Base-by-base conservation (phyloP, 2,329 filamentous ascomycete genomes). In the Biscogniauxia sp. region DNA sequence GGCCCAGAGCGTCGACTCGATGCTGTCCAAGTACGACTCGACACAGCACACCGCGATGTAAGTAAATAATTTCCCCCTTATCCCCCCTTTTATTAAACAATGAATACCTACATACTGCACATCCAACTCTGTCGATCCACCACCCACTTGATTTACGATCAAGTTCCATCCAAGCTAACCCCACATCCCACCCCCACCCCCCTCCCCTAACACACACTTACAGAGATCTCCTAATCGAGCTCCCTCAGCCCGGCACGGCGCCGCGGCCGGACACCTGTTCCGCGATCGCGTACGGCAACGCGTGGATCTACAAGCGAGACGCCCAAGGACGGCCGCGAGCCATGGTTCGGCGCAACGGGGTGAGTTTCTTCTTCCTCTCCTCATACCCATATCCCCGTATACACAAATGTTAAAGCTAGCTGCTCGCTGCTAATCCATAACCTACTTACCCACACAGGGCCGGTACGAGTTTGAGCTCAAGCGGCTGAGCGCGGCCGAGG, bases 31-130 rank as follows among this genome's bases (percentile, higher is more conserved):
- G 2, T 67, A 68, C n/a, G 64, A 67, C 50, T 54, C 64, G 17
- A 63, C 60, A 25, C 69, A 71, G 62, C 69, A 71, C 58, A 17
- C 68, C 20, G 66, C 64, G 1, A 51, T 60, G 65, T 68, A 58
- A 5, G 61, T 51, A 9, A 32, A 7, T 13, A 8, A 8, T 37
- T 20, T 32, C 23, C 19, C 32, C 11, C 17, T 54, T 41, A 6
- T 41, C 13, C 17, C 37, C 11, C 7, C 2, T n/a, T 11, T 45
- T 45, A 9, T n/a, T 5, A 23, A 23, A 5, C 23, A 23, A 23
- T 23, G 2, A 23, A 23, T 5, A 23, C 5, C 5, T 23, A 5
- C 23, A 23, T n/a, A n/a, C n/a, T n/a, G n/a, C 13, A 5, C 37
- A 6, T 45, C 37, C 15, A 2, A 17, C n/a, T 17, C 17, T 6